phyloP scores from a whole-genome alignment of 495 filamentous ascomycete genomes.

The Aspergillus cavernicola region DNA sequence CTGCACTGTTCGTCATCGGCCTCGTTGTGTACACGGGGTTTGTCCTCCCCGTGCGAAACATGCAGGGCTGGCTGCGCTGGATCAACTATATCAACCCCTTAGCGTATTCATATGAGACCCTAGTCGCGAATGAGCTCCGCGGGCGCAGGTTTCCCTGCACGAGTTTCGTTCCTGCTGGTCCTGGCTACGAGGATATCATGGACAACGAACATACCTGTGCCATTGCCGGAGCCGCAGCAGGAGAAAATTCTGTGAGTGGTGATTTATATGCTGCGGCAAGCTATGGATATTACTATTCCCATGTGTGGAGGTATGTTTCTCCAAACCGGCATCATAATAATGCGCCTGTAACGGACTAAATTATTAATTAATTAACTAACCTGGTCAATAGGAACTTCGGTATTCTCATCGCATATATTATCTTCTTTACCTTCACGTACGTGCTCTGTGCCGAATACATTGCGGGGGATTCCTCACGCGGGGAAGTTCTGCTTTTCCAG shows the following conservation, averaged over 20 bases:
- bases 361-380: too few species aligned
- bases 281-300: slow-evolving; percentile 51
- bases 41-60: slow-evolving; percentile 43
- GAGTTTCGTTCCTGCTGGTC: neutral
- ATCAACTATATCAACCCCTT: slow-evolving; percentile 51
- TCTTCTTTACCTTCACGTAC: slow-evolving; percentile 54
- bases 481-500: slow-evolving; percentile 51
- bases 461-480: slow-evolving; percentile 44
- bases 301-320: slow-evolving; percentile 48
- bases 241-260: slow-evolving; percentile 43
- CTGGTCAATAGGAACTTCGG: slow-evolving; percentile 63
- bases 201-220: slow-evolving; percentile 41
- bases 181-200: slow-evolving; percentile 19
- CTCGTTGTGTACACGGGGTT: slow-evolving; percentile 51
- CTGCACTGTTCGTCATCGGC: slow-evolving; percentile 47
- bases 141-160: slow-evolving; percentile 1
- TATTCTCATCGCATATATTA: slow-evolving; percentile 61
- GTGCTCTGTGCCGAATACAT: slow-evolving; percentile 44
- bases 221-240: slow-evolving; percentile 51
- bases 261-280: slow-evolving; percentile 49
- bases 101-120: slow-evolving; percentile 45
- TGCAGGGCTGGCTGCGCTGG: slow-evolving; percentile 53
- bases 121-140: slow-evolving; percentile 60
- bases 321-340: neutral
- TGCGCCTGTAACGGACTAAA: neutral